Base-by-base conservation (phyloP, 2,329 filamentous ascomycete species). In the Delphinella strobiligena region DNA sequence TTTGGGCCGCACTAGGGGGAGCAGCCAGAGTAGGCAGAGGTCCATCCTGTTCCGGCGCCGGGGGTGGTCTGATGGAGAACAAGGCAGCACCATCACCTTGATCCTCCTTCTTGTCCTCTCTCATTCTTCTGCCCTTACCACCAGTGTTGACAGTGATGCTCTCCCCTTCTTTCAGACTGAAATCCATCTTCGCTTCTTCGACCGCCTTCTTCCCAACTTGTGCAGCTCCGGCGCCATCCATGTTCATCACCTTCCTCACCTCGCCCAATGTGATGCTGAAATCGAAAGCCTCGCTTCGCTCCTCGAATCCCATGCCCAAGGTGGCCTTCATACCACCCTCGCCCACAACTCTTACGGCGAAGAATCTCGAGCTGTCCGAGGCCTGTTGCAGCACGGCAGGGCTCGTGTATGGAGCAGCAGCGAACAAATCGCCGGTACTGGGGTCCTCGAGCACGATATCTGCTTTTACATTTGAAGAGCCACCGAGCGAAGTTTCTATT, bases 141-240 rank as follows among this genome's bases (percentile, higher is more conserved):
- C 75, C 77, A 37, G 91, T 70, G 56, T 82, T 84, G 47, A 93
- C 78, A 17, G 80, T 85, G 50, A 93, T 93, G 14, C 82, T 93
- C 69, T 94, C 81, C 9, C 86, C 86, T 44, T 88, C 85, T 60
- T 93, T 93, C 47, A 94, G 60, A 52, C 82, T 88, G 54, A 86
- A 87, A 54, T 93, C 86, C 48, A 73, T 75, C 61, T 78, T 80
- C 24, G 52, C 55, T 53, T 74, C 72, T 41, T 67, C 63, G 31
- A 61, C 61, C 32, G 62, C 59, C 34, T 61, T 61, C 19, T 50
- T 36, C 44, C 47, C 27, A 34, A 42, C 37, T n/a, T 47, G 46
- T 42, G 57, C 36, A 35, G 49, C 39, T 27, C 40, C 38, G 19
- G 50, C 43, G 24, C 66, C 63, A 11, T 76, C 73, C 54, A 81